Base-by-base conservation (phyloP, 148 eudicot species). In the Vaccinium myrtillus region DNA sequence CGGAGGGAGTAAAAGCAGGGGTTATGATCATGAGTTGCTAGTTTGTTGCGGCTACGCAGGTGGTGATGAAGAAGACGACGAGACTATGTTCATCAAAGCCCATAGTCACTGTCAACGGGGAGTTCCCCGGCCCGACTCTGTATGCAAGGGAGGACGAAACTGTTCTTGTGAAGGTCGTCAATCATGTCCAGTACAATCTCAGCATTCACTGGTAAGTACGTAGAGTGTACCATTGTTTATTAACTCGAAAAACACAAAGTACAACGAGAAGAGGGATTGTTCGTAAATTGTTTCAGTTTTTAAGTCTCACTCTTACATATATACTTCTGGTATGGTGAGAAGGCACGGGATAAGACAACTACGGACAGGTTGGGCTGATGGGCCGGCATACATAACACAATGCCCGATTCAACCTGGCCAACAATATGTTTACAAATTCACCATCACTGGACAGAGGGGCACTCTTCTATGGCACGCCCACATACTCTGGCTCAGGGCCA, bases 401-500 rank as follows among this genome's bases (percentile, higher is more conserved):
- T 95, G 98, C 76, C 98, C 98, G 0, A 92, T 95, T 30, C 95
- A 90, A 39, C 87, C 94, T 1, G 90, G 90, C 1, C 94, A 92
- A 82, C 91, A 91, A 85, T 95, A 89, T 73, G 50, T 91, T 19
- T 93, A 95, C 88, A 95, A 95, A 82, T 95, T 93, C 90, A 95
- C 94, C 32, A 56, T 95, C 53, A 91, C 87, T 8, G 97, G 97
- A 0, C 98, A 95, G 59, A 88, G 97, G 70, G 98, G 98, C 48
- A 95, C 98, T 25, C 93, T 95, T 48, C 76, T 93, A 10, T 95
- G 97, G 97, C 98, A 95, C 82, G 98, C 93, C 11, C 98, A 95
- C 79, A 91, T 93, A 36, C 86, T 87, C 9, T 95, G 98, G 98
- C 89, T 93, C 56, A 89, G 98, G 79, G 91, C 94, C 3, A 95